Evolutionary conservation across 306 rosid genomes (phyloP).

Genomic region (Hippophae gyantsensis): DNA sequence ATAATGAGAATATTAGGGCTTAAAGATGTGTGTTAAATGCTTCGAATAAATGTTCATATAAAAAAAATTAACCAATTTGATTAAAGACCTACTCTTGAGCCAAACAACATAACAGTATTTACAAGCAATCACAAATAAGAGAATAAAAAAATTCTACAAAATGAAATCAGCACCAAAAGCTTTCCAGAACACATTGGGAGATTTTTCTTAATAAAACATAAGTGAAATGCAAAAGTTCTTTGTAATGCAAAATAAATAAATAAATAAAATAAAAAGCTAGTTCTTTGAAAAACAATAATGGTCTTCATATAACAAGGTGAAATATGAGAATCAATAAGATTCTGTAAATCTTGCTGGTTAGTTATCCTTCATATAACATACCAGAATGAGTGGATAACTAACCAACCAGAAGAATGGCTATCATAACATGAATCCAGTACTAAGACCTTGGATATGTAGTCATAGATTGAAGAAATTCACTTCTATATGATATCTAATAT

Average conservation of each 20-base stretch:
- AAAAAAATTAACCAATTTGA: too few relatives aligned
- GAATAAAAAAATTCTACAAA: too few relatives aligned
- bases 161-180: too few relatives aligned
- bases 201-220: conserved; percentile 10
- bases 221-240: conserved; percentile 5
- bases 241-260: too few relatives aligned
- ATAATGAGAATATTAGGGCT: too few relatives aligned
- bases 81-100: too few relatives aligned
- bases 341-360: not conserved
- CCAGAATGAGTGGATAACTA: too few relatives aligned
- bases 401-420: not conserved
- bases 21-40: too few relatives aligned
- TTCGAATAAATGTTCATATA: too few relatives aligned
- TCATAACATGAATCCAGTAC: not conserved
- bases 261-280: not conserved
- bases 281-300: not conserved
- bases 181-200: not conserved
- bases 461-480: too few relatives aligned
- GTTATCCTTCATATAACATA: not conserved
- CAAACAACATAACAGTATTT: too few relatives aligned
- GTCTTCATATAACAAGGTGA: conserved; percentile 8
- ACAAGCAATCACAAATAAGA: too few relatives aligned
- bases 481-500: not conserved
- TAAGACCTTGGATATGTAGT: not conserved
- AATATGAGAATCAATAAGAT: conserved; percentile 6